These are phyloP conservation scores for Aspergillus hiratsukae DNA, from an alignment of 2,329 filamentous ascomycete species.

Conservation along the genomic window DNA sequence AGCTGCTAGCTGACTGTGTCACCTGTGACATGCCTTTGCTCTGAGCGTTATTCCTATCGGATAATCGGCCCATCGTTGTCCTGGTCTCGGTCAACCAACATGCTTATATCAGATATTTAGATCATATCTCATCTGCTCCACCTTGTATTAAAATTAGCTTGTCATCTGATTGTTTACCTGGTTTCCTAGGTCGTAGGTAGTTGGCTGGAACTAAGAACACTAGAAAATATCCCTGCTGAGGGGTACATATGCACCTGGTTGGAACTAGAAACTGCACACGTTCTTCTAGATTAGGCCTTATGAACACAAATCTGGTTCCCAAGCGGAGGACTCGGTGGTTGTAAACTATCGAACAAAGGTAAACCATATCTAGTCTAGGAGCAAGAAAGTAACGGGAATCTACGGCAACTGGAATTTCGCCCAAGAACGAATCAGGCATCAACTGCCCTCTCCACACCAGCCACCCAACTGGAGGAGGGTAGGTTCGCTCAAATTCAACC, in stretches of 20 bases:
- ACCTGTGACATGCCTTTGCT: no score
- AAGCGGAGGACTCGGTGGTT: no score
- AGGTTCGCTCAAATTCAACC: slow-evolving; percentile 2
- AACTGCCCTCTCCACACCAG: slow-evolving; percentile 14
- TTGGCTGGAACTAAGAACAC: not conserved
- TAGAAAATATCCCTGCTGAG: not conserved
- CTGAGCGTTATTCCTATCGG: not conserved
- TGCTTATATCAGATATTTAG: not conserved
- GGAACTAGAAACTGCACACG: not conserved
- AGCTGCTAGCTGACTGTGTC: not conserved
- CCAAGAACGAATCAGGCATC: slow-evolving; percentile 17
- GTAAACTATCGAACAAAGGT: not conserved
- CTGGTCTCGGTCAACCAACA: not conserved
- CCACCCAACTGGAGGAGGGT: slow-evolving; percentile 6
- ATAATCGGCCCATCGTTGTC: not conserved
- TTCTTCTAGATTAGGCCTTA: not conserved
- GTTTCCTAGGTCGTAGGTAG: not conserved
- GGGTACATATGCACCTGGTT: not conserved
- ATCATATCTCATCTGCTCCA: not conserved
- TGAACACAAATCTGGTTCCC: no score
- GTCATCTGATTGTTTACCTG: not conserved
- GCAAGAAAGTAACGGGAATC: slow-evolving; percentile 9
- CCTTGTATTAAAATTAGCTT: not conserved
- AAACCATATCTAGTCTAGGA: not conserved
- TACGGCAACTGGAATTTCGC: slow-evolving; percentile 15